Evolutionary conservation across 805 yeast species (phyloP).

Genomic region (Myxozyma neotropica): DNA sequence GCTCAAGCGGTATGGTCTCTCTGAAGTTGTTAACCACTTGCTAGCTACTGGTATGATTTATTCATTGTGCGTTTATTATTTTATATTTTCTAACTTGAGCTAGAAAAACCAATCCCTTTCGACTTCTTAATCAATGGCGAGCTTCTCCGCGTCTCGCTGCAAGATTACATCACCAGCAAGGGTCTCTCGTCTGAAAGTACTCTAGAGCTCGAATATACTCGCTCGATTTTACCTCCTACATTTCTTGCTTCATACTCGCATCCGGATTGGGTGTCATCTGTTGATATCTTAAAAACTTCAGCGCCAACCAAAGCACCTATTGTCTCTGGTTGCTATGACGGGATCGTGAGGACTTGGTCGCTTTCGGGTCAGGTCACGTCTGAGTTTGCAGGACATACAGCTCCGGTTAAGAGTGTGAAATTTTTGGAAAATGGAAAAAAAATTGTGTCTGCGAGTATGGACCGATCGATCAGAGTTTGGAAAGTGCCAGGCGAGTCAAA

Average conservation of each 20-base stretch:
- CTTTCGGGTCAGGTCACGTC: constrained; percentile 76
- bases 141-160: constrained; percentile 73
- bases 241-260: constrained; percentile 83
- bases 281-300: constrained; percentile 49
- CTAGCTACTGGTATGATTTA: constrained; percentile 46
- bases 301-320: constrained; percentile 49
- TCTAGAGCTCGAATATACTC: constrained; percentile 81
- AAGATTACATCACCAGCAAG: constrained; percentile 72
- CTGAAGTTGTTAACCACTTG: constrained; percentile 93
- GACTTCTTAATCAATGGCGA: constrained; percentile 82
- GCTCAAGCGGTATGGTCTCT: constrained; percentile 85
- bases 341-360: constrained; percentile 88
- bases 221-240: constrained; percentile 93
- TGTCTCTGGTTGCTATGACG: constrained; percentile 90
- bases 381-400: constrained; percentile 85
- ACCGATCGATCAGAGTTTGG: constrained; percentile 88
- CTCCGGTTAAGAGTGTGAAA: constrained; percentile 78
- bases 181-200: constrained; percentile 83
- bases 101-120: constrained; percentile 73
- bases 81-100: not conserved
- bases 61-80: not conserved
- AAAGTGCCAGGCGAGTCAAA: constrained; percentile 54
- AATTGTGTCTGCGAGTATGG: constrained; percentile 84
- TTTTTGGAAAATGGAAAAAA: constrained; percentile 58
- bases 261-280: constrained; percentile 93